These are phyloP conservation scores for Logfia minima DNA, from an alignment of 129 eudicot genomes.

Conservation along the genomic window DNA sequence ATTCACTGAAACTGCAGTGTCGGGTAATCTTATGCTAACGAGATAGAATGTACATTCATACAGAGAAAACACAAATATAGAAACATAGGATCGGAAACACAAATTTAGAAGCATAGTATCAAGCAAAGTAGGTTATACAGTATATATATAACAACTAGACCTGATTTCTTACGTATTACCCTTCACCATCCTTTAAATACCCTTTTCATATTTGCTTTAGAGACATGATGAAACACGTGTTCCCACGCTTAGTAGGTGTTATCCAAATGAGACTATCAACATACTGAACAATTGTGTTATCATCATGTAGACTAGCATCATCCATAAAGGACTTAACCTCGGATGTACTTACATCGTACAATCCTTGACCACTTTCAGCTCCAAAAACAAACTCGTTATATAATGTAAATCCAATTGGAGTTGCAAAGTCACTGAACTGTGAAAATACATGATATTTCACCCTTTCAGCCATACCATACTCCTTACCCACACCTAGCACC, in stretches of 20 bases:
- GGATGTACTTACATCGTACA: background rate
- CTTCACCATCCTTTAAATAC: too few relatives aligned
- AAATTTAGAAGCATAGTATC: too few relatives aligned
- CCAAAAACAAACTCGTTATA: background rate
- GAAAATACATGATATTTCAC: background rate
- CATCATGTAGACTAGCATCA: background rate
- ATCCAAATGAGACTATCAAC: background rate
- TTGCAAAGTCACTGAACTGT: background rate
- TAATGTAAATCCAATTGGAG: background rate
- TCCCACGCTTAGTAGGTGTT: background rate
- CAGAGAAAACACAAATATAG: too few relatives aligned
- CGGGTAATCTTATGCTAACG: background rate
- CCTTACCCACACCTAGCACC: background rate
- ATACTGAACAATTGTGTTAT: background rate
- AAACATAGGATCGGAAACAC: too few relatives aligned
- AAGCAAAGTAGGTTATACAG: too few relatives aligned
- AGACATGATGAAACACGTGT: too few relatives aligned
- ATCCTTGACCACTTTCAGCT: background rate
- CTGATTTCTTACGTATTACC: too few relatives aligned
- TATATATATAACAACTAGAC: too few relatives aligned
- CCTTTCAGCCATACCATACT: background rate
- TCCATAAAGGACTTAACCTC: background rate
- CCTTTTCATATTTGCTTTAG: too few relatives aligned
- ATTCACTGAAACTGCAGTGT: background rate
- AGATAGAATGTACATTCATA: too few relatives aligned